Evolutionary conservation across 2,329 filamentous ascomycete genomes (phyloP), one percentile per base, ranked within the genome.

Genomic region (Penicillium sp.): DNA sequence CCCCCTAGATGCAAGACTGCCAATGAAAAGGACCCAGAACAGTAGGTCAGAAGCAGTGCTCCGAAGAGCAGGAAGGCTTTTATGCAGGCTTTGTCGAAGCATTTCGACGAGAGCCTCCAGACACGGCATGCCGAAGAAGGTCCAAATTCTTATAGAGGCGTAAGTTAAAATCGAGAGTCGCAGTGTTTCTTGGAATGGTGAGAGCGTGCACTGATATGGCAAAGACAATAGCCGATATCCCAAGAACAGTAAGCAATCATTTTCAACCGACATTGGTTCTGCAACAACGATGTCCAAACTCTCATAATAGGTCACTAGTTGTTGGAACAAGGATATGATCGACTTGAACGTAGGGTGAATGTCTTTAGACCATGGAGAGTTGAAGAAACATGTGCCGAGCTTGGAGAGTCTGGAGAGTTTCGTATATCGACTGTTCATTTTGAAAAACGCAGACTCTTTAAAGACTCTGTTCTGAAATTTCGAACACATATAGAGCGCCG

Each of bases 181-280:
- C 2, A 59, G 23, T 9, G 56, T 52, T 12, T 57, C 59, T 41
- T 59, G 43, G 6, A 58, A 50, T n/a, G 40, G 21, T 15, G 51
- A 20, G 2, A 51, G 51, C 10, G 23, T 10, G 18, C 30, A 26
- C 13, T 49, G 34, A 32, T 43, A 29, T 20, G 41, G 47, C 3
- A 51, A 24, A 6, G 27, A 27, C 13, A 56, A 32, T 17, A 58
- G 23, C 37, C 44, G 44, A 27, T 58, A 47, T 17, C 30, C 36
- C 20, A 56, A 37, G 7, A 49, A 49, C 3, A 59, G 41, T 18
- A 61, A 54, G 21, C 52, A 49, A 29, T 59, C 56, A 36, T 61
- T 60, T 23, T 59, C 59, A 18, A 56, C 56, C n/a, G 56, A 51
- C 40, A 55, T 55, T 18, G 56, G 52, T 20, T 41, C 47, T 15